phyloP scores from a whole-genome alignment of 176 grass and related monocot genomes.

The Tillandsia leiboldiana region DNA sequence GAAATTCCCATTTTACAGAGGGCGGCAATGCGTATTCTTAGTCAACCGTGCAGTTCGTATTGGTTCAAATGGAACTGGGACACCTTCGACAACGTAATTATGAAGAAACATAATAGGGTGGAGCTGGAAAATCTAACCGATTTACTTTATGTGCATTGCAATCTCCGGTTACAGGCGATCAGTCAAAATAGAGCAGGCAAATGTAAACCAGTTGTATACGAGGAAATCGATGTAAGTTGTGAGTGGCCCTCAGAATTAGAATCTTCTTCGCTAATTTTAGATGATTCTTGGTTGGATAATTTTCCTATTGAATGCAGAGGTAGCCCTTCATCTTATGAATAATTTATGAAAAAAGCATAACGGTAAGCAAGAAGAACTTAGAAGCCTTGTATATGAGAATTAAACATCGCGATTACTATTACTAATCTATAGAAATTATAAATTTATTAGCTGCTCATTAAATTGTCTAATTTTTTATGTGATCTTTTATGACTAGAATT shows the following conservation, averaged over 20 bases:
- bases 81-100: constrained; percentile 11
- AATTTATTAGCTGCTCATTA: not conserved
- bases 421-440: constrained; percentile 1
- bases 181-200: constrained; percentile 8
- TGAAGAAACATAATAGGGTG: constrained; percentile 13
- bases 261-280: constrained; percentile 18
- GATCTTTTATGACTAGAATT: not conserved
- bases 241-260: constrained; percentile 22
- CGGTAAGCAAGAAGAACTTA: not conserved
- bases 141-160: constrained; percentile 23
- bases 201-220: constrained; percentile 15
- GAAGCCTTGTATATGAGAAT: not conserved
- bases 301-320: constrained; percentile 9
- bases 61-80: constrained; percentile 24
- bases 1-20: constrained; percentile 18
- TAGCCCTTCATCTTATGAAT: constrained; percentile 10
- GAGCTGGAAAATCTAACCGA: constrained; percentile 18
- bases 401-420: not conserved
- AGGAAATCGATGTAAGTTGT: constrained; percentile 22
- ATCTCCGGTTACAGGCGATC: constrained; percentile 21
- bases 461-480: not conserved
- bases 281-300: constrained; percentile 26
- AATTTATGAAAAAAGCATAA: not conserved
- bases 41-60: constrained; percentile 23
- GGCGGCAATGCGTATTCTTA: constrained; percentile 22